Evolutionary conservation across 352 stramenopile species (phyloP).

Genomic region (Pythium coloratum): DNA sequence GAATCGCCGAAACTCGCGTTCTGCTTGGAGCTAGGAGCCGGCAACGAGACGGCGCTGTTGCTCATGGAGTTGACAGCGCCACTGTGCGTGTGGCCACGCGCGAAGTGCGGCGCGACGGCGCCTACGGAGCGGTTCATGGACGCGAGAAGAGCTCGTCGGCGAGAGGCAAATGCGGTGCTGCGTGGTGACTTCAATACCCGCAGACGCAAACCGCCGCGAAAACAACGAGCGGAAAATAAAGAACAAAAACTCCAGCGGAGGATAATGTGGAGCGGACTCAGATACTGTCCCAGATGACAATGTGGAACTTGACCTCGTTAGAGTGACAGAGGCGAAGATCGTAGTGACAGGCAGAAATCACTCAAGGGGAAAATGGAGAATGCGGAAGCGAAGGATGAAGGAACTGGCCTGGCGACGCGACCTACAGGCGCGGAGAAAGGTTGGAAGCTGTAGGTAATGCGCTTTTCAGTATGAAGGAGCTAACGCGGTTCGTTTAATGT

Average conservation of each 20-base stretch:
- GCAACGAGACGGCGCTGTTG: conserved; percentile 25
- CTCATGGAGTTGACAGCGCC: conserved; percentile 18
- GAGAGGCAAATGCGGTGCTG: not conserved
- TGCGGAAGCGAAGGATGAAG: not conserved
- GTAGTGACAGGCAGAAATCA: conserved; percentile 7
- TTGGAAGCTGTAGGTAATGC: not conserved
- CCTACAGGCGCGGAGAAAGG: conserved; percentile 42
- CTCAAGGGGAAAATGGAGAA: conserved; percentile 17
- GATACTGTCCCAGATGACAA: not conserved
- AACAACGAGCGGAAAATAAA: conserved; percentile 10
- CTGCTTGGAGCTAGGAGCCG: conserved; percentile 6
- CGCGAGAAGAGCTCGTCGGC: not conserved
- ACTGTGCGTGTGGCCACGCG: not conserved
- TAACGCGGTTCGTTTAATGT: not conserved
- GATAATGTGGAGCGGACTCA: conserved; percentile 16
- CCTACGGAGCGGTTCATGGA: conserved; percentile 7
- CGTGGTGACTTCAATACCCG: conserved; percentile 23
- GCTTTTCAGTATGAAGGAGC: not conserved
- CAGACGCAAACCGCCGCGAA: not conserved
- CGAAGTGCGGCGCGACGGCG: conserved; percentile 2
- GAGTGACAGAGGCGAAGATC: conserved; percentile 5
- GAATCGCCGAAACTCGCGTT: conserved; percentile 3
- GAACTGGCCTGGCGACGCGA: conserved; percentile 9
- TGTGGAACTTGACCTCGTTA: not conserved
- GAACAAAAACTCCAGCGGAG: conserved; percentile 8